Conservation (phyloP, 805 yeast species). For the Candida hungchunana region DNA sequence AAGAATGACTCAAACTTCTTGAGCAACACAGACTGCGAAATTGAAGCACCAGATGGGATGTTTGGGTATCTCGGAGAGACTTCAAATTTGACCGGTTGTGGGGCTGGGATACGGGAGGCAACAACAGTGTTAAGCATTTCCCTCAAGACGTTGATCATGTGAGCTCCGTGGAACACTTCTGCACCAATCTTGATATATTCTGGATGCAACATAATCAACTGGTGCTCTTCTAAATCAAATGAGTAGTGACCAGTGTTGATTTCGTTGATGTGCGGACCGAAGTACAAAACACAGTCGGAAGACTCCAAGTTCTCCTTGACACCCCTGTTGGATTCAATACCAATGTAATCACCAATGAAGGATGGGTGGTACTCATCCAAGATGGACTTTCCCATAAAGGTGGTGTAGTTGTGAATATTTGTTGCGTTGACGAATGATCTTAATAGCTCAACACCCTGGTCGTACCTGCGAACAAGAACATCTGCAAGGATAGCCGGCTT, state of each 20-base stretch:
- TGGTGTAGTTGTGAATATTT: conserved; percentile 51
- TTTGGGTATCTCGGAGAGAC: conserved; percentile 22
- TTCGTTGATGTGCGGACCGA: conserved; percentile 68
- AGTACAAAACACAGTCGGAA: conserved; percentile 64
- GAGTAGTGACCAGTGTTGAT: conserved; percentile 67
- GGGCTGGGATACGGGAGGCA: conserved; percentile 20
- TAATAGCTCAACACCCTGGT: conserved; percentile 38
- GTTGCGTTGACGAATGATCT: conserved; percentile 42
- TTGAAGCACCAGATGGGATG: conserved; percentile 27
- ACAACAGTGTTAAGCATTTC: conserved; percentile 37
- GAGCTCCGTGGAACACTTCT: conserved; percentile 35
- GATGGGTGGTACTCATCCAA: conserved; percentile 64
- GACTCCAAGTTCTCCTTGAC: conserved; percentile 44
- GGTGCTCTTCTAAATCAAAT: conserved; percentile 38
- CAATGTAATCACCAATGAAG: conserved; percentile 72
- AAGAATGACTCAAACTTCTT: conserved; percentile 39
- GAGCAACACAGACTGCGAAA: conserved; percentile 45
- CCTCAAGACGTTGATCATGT: conserved; percentile 48
- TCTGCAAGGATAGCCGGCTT: conserved; percentile 72
- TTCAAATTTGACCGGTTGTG: conserved; percentile 14
- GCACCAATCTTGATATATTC: conserved; percentile 47
- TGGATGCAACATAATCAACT: conserved; percentile 48
- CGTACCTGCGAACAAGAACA: conserved; percentile 60
- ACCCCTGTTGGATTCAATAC: conserved; percentile 47
- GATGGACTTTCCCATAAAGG: conserved; percentile 67